A percentile compares a stretch with the other conserved stretches of the same genome.
These are phyloP conservation scores for Flaveria bidentis DNA, from an alignment of 129 eudicot species.

Conservation along the genomic window DNA sequence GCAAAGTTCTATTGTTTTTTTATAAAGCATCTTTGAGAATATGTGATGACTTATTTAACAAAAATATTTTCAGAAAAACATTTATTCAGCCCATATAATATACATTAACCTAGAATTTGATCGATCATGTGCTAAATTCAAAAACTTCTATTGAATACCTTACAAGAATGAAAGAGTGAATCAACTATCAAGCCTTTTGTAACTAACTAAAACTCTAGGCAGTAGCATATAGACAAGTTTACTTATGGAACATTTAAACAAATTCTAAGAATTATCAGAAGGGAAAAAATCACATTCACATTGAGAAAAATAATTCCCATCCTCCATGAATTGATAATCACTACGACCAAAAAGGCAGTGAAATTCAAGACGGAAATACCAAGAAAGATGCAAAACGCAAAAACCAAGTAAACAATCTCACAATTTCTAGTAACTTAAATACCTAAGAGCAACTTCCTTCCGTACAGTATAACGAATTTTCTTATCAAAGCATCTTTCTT, in stretches of 20 bases:
- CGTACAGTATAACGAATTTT: slow-evolving; percentile 90
- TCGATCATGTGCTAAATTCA: not conserved
- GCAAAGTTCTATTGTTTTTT: too few relatives aligned
- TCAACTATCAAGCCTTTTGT: slow-evolving; percentile 2
- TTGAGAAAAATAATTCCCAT: too few relatives aligned
- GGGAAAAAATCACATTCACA: too few relatives aligned
- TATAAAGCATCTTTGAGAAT: too few relatives aligned
- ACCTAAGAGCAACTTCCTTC: slow-evolving; percentile 97
- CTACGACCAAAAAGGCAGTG: not conserved
- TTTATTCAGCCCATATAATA: too few relatives aligned
- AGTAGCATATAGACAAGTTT: not conserved
- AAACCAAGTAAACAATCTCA: slow-evolving; percentile 1
- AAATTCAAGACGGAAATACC: not conserved
- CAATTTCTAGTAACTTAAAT: slow-evolving; percentile 10
- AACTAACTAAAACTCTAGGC: slow-evolving; percentile 5
- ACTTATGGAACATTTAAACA: too few relatives aligned
- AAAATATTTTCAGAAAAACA: too few relatives aligned
- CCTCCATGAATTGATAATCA: not conserved
- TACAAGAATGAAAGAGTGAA: not conserved
- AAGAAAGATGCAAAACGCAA: slow-evolving; percentile 14
- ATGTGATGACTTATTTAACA: too few relatives aligned
- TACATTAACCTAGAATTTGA: not conserved
- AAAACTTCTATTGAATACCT: not conserved
- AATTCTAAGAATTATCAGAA: not conserved
- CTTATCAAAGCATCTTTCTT: slow-evolving; percentile 92